Conservation (phyloP, 805 yeast species). For the Candida nitratophila region DNA sequence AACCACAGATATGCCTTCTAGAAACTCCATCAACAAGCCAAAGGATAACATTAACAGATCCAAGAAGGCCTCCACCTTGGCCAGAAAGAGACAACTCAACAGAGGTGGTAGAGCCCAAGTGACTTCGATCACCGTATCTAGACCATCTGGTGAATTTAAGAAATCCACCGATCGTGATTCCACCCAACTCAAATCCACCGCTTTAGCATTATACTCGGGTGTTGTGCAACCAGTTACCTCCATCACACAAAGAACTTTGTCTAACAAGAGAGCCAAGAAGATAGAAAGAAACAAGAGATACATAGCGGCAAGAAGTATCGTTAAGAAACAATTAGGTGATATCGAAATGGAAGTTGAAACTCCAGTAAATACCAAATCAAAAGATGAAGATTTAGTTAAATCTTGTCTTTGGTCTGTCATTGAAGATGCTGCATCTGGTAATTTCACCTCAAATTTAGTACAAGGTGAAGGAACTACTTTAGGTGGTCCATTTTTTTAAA, state of each 20-base stretch:
- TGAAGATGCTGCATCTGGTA: slow-evolving; percentile 45
- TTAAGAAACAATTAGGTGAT: slow-evolving; percentile 23
- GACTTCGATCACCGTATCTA: slow-evolving; percentile 9
- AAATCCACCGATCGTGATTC: slow-evolving; percentile 12
- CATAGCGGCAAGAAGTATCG: slow-evolving; percentile 44
- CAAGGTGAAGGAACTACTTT: slow-evolving; percentile 77
- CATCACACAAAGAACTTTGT: slow-evolving; percentile 53
- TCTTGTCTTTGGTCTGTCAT: slow-evolving; percentile 68
- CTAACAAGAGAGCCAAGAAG: slow-evolving; percentile 74
- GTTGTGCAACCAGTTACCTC: slow-evolving; percentile 10
- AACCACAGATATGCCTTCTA: slow-evolving; percentile 57
- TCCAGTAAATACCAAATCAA: slow-evolving; percentile 6
- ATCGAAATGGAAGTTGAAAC: slow-evolving; percentile 45
- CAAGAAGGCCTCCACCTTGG: slow-evolving; percentile 42
- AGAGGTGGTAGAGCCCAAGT: slow-evolving; percentile 17
- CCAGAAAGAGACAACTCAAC: slow-evolving; percentile 40
- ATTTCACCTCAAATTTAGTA: slow-evolving; percentile 32
- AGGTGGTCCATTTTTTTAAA: slow-evolving; percentile 60
- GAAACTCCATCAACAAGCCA: slow-evolving; percentile 77
- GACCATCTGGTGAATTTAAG: slow-evolving; percentile 10
- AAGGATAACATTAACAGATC: slow-evolving; percentile 48
- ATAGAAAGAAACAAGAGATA: slow-evolving; percentile 74
- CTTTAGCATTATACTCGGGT: slow-evolving; percentile 39
- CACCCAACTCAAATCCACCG: slow-evolving; percentile 15
- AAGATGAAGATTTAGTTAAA: slow-evolving; percentile 43